Evolutionary conservation across 2,329 filamentous ascomycete species (phyloP), one percentile per base, ranked within the genome.

Genomic region (Clarireedia paspali): DNA sequence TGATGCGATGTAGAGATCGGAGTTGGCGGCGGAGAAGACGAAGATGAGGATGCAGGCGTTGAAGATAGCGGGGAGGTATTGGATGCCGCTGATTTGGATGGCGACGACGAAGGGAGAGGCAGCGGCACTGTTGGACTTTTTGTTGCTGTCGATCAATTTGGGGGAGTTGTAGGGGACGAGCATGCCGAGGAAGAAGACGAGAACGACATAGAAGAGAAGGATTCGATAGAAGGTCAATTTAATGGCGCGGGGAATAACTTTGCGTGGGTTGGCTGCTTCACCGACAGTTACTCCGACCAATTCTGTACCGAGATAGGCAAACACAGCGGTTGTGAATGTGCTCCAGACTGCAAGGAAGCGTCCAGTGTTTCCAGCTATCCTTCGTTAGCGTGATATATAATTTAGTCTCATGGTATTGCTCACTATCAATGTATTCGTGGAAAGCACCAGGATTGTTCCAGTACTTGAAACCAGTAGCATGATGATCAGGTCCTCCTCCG

Each of bases 41-140:
- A 82, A 85, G n/a, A 84, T 84, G 51, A 88, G 73, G 61, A 88
- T 80, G 23, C 81, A 82, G 36, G 77, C 84, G 64, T 88, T 88
- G 73, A 88, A 85, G 63, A 87, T 77, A 58, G 82, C 80, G 64
- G 85, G 81, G 6, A 89, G 76, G 2, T 77, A 80, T 5, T 73
- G 71, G 62, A 91, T 88, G 10, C 81, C 78, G 5, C 86, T 77
- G 17, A 79, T 75, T 66, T 83, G 77, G 72, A 89, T 89, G 40
- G 85, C 85, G 20, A 77, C 67, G 20, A 77, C 75, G 60, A 73
- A 73, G 49, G 78, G 67, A 14, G 77, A 80, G 9, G 78, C 78
- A 57, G 79, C 79, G 7, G 65, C 65, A 14, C 49, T 57, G 53
- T 54, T 55, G 48, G 52, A 53, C 47, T 58, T 72, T 36, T 70